Base-by-base conservation (phyloP, 2,329 filamentous ascomycete genomes). In the Parascedosporium putredinis region DNA sequence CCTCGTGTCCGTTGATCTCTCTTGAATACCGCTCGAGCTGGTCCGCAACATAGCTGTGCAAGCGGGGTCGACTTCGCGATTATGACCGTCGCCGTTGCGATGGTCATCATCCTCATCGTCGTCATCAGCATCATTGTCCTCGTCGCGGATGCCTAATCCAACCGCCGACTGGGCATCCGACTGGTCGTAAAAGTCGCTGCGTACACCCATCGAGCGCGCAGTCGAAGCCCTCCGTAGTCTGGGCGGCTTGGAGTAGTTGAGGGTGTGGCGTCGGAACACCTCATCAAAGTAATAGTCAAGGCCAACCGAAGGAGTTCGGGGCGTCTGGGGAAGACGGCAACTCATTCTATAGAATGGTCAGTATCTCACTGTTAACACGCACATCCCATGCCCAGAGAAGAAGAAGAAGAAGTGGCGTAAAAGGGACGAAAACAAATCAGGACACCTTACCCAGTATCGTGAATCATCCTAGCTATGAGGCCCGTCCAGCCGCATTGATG, bases 401-500 rank as follows among this genome's bases (percentile, higher is more conserved):
- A n/a, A n/a, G n/a, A n/a, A n/a, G n/a, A n/a, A n/a, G n/a, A 43
- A 25, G 25, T n/a, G 5, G 38, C 16, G 22, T 36, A 38, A 12
- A 49, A 18, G 27, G 43, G 33, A 43, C 9, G 36, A 45, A 51
- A 16, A n/a, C 10, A 42, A 29, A 27, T 16, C n/a, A 25, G 45
- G 5, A 50, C 25, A 55, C 69, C 83, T 72, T 82, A 93, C 87
- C 90, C 91, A 57, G 91, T 96, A 62, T 97, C 93, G 59, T 97
- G 91, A 53, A 97, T 97, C 80, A 97, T 86, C 67, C 94, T 90
- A 23, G 91, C 91, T 64, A 97, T 89, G 57, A 97, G 68, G 22
- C 91, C 91, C 33, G 91, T 96, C 91, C 93, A 97, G 46, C 91
- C 91, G 62, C 88, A 95, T 66, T 97, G 93, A 66, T 97, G 93